Conservation (phyloP, 2,329 filamentous ascomycete genomes). For the Colletotrichum tropicale region DNA sequence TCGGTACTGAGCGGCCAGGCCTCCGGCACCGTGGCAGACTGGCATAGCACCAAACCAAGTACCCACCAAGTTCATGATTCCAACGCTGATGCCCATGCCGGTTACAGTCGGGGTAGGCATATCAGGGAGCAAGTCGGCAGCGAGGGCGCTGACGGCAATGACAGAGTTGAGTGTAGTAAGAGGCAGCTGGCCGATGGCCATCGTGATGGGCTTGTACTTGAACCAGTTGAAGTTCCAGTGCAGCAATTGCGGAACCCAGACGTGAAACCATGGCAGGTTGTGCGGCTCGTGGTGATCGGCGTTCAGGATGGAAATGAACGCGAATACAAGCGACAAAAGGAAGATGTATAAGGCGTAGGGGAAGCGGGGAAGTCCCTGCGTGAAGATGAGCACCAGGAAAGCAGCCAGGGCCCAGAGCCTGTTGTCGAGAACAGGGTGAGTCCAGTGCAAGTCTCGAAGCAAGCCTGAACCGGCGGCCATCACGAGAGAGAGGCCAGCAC, state of each 20-base stretch:
- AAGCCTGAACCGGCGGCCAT: slow-evolving; percentile 76
- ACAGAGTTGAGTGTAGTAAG: slow-evolving; percentile 93
- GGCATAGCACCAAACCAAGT: slow-evolving; percentile 97
- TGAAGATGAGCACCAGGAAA: slow-evolving; percentile 73
- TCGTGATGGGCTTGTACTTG: slow-evolving; percentile 43
- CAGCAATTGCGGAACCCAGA: slow-evolving; percentile 64
- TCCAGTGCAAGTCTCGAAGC: slow-evolving; percentile 73
- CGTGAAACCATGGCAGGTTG: slow-evolving; percentile 53
- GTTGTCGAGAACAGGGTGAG: slow-evolving; percentile 74
- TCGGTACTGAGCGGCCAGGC: slow-evolving; percentile 86
- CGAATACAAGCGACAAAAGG: slow-evolving; percentile 69
- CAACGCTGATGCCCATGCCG: slow-evolving; percentile 80
- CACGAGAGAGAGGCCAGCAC: slow-evolving; percentile 83
- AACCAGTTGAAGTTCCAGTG: slow-evolving; percentile 46
- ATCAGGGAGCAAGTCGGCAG: slow-evolving; percentile 76
- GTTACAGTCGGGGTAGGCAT: slow-evolving; percentile 73
- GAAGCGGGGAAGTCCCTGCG: slow-evolving; percentile 66
- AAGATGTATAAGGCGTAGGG: slow-evolving; percentile 83
- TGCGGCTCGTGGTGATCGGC: slow-evolving; percentile 24
- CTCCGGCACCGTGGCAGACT: slow-evolving; percentile 90
- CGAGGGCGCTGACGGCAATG: slow-evolving; percentile 82
- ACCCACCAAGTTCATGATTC: slow-evolving; percentile 80
- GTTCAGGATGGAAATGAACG: slow-evolving; percentile 45
- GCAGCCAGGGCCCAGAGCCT: slow-evolving; percentile 76
- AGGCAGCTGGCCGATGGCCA: slow-evolving; percentile 85